phyloP scores from a whole-genome alignment of 2,329 filamentous ascomycete genomes.

The Aspergillus costaricaensis region DNA sequence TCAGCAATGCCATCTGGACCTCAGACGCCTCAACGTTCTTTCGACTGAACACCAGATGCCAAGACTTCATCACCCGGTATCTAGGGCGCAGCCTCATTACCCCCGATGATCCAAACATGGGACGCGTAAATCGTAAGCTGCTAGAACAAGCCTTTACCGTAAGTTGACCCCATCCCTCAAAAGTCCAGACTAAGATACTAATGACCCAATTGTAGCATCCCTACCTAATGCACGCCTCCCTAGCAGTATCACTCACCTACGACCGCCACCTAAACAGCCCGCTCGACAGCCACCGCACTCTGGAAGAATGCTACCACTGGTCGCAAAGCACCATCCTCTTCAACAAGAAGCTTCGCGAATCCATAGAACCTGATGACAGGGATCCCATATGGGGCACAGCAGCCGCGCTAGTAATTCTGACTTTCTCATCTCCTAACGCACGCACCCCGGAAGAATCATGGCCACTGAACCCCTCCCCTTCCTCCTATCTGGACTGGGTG shows the following conservation, averaged over 20 bases:
- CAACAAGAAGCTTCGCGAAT: constrained; percentile 38
- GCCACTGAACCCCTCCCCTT: constrained; percentile 52
- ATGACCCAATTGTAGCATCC: constrained; percentile 37
- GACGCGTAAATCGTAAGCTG: constrained; percentile 43
- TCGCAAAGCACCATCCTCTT: constrained; percentile 46
- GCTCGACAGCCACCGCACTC: constrained; percentile 24
- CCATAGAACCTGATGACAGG: constrained; percentile 39
- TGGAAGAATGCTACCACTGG: constrained; percentile 50
- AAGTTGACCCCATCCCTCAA: constrained; percentile 18
- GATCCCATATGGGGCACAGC: constrained; percentile 54
- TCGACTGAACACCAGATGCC: constrained; percentile 43
- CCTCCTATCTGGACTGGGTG: constrained; percentile 60
- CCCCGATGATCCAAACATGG: constrained; percentile 42
- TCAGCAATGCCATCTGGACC: constrained; percentile 40
- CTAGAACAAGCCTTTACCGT: constrained; percentile 44
- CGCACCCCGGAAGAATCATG: constrained; percentile 52
- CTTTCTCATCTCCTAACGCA: constrained; percentile 46
- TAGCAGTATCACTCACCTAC: constrained; percentile 48
- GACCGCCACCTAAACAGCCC: constrained; percentile 29
- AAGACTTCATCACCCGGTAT: constrained; percentile 48
- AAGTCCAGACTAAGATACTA: too few relatives aligned
- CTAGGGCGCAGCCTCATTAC: constrained; percentile 40
- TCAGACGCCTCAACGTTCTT: constrained; percentile 35
- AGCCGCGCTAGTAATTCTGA: constrained; percentile 44
- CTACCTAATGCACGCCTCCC: constrained; percentile 50